Evolutionary conservation across 2,329 filamentous ascomycete genomes (phyloP), one percentile per base, ranked within the genome.

Genomic region (Colletotrichum tanaceti): DNA sequence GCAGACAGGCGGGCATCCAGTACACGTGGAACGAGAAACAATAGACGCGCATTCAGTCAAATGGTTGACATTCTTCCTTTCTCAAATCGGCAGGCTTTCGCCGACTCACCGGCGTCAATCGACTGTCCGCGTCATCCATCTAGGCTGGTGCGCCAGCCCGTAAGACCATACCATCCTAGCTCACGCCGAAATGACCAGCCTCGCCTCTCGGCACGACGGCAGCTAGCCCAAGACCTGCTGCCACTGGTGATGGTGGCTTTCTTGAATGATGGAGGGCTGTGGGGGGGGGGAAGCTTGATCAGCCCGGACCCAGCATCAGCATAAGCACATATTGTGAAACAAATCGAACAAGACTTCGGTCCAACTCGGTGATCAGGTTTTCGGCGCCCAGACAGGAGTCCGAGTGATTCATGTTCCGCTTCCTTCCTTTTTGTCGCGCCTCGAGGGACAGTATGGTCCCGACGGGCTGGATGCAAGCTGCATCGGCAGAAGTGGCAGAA

Each of bases 321-420:
- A 68, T 65, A 65, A 68, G 66, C 66, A 65, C 66, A 68, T 35
- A 61, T 65, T 60, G 44, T 66, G 66, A 68, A 68, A 68, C 66
- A 65, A 18, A 35, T 49, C 6, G 52, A 44, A 39, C 35, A 41
- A 58, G 39, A 7, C 38, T 52, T 39, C 55, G 49, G 50, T 41
- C 61, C 6, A 43, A 55, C 24, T 39, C 65, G 55, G 47, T 46
- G 54, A 35, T 57, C 14, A 28, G 14, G 28, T 59, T 18, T 20
- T 60, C 62, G 28, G 55, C 62, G 62, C 62, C 49, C 35, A 28
- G 62, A 61, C 62, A 24, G 11, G 11, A 13, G 60, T 22, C 5
- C 32, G 32, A 18, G 22, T 49, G 28, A 11, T 14, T 43, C 14
- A 24, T 18, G 14, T 38, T 28, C 50, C 35, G 41, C 24, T 32